These are phyloP conservation scores for Xylariaceae sp. DNA, from an alignment of 2,329 filamentous ascomycete species.

Conservation along the genomic window DNA sequence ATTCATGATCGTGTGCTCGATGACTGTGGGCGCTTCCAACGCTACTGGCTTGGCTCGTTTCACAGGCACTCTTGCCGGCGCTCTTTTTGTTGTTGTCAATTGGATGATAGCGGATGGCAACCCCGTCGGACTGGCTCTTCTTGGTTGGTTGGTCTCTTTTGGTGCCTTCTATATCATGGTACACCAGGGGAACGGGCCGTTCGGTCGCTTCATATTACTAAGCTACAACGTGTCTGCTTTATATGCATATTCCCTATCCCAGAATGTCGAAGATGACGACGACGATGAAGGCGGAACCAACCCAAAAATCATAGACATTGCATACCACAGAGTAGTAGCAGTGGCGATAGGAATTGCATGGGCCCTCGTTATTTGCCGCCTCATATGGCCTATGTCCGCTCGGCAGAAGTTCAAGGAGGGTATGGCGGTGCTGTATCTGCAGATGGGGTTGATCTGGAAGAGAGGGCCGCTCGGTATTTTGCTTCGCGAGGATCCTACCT, in stretches of 20 bases:
- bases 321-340: conserved; percentile 80
- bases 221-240: conserved; percentile 95
- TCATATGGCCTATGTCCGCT: conserved; percentile 93
- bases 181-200: conserved; percentile 76
- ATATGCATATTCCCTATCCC: conserved; percentile 87
- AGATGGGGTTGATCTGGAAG: conserved; percentile 96
- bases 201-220: conserved; percentile 89
- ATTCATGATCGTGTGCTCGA: conserved; percentile 97
- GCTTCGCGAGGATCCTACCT: conserved; percentile 53
- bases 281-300: conserved; percentile 84
- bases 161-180: conserved; percentile 90
- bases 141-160: conserved; percentile 78
- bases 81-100: conserved; percentile 67
- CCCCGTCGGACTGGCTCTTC: conserved; percentile 69
- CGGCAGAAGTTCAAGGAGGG: conserved; percentile 86
- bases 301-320: conserved; percentile 85
- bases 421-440: conserved; percentile 84
- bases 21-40: conserved; percentile 95
- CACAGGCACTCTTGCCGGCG: conserved; percentile 80
- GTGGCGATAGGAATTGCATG: conserved; percentile 86
- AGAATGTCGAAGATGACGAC: conserved; percentile 74
- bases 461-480: conserved; percentile 80
- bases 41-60: conserved; percentile 87
- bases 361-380: conserved; percentile 84
- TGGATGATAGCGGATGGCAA: conserved; percentile 79